A percentile compares a stretch with the other conserved stretches of the same genome.
phyloP scores from a whole-genome alignment of 2,329 filamentous ascomycete genomes.

The Aspergillus sojae region DNA sequence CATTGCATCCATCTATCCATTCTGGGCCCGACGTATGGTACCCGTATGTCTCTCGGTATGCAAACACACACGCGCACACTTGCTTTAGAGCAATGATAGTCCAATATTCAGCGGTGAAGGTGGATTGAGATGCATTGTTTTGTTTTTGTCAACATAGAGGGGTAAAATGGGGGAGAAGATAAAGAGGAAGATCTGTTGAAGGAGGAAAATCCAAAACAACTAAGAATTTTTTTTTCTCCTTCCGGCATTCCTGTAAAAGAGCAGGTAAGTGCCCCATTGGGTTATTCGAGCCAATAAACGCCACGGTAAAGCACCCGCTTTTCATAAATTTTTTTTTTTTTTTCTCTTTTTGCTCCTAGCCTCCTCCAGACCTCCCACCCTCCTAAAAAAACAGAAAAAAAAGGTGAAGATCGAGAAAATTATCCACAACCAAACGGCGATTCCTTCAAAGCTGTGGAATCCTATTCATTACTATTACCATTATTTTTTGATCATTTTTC shows the following conservation, averaged over 20 bases:
- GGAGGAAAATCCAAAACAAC: slow-evolving; percentile 6
- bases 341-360: background rate
- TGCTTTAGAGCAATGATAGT: background rate
- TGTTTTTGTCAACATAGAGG: slow-evolving; percentile 8
- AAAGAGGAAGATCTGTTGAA: slow-evolving; percentile 1
- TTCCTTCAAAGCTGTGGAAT: slow-evolving; percentile 14
- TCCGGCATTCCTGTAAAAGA: slow-evolving; percentile 4
- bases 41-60: slow-evolving; percentile 5
- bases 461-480: slow-evolving; percentile 19
- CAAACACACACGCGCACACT: slow-evolving; percentile 1
- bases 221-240: background rate
- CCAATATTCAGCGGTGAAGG: slow-evolving; percentile 7
- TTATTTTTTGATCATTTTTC: slow-evolving; percentile 20
- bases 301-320: slow-evolving; percentile 23
- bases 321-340: slow-evolving; percentile 4
- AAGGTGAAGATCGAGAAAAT: slow-evolving; percentile 12
- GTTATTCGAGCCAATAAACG: slow-evolving; percentile 28
- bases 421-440: slow-evolving; percentile 8
- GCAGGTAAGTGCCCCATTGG: slow-evolving; percentile 8
- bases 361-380: background rate
- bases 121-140: background rate
- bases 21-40: background rate
- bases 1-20: background rate
- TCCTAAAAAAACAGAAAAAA: slow-evolving; percentile 11
- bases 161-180: background rate